Conservation (phyloP, 2,329 filamentous ascomycete genomes). For the Fusarium marasasianum region DNA sequence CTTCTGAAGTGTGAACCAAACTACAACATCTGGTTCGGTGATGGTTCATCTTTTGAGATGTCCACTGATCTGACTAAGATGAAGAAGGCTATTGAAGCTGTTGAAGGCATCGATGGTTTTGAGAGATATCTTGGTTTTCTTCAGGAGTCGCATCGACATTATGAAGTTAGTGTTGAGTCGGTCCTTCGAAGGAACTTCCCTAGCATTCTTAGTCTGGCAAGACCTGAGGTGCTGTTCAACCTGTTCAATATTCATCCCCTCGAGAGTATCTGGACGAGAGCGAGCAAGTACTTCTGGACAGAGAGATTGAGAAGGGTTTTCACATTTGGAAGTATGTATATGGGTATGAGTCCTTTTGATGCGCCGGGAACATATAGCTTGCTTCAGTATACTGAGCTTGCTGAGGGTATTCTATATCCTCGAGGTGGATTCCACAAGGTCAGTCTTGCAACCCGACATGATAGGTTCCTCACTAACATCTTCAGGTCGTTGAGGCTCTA, state of each 20-base stretch:
- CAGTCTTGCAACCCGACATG: rapidly evolving
- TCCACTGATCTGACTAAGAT: constrained; percentile 75
- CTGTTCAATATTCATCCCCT: constrained; percentile 73
- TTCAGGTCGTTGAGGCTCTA: constrained; percentile 66
- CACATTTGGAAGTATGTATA: constrained; percentile 84
- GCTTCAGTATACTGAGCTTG: constrained; percentile 77
- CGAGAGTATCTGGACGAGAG: constrained; percentile 74
- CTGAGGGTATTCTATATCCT: constrained; percentile 81
- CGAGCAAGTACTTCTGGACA: constrained; percentile 73
- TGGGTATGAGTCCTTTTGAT: constrained; percentile 83
- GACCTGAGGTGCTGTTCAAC: constrained; percentile 66
- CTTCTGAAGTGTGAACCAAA: constrained; percentile 79
- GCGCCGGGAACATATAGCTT: constrained; percentile 79
- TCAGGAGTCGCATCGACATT: constrained; percentile 73
- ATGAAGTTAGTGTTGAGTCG: constrained; percentile 72
- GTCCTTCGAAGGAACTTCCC: constrained; percentile 75
- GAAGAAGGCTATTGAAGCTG: constrained; percentile 77
- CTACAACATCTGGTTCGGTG: constrained; percentile 78
- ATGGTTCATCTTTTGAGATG: constrained; percentile 70
- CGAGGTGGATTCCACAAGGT: constrained; percentile 72
- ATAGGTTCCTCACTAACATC: not conserved
- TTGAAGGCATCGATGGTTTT: constrained; percentile 77
- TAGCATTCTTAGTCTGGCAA: constrained; percentile 64
- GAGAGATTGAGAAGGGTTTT: constrained; percentile 76
- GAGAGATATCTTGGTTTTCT: constrained; percentile 74